phyloP scores from a whole-genome alignment of 495 filamentous ascomycete genomes.

The Terfezia boudieri region DNA sequence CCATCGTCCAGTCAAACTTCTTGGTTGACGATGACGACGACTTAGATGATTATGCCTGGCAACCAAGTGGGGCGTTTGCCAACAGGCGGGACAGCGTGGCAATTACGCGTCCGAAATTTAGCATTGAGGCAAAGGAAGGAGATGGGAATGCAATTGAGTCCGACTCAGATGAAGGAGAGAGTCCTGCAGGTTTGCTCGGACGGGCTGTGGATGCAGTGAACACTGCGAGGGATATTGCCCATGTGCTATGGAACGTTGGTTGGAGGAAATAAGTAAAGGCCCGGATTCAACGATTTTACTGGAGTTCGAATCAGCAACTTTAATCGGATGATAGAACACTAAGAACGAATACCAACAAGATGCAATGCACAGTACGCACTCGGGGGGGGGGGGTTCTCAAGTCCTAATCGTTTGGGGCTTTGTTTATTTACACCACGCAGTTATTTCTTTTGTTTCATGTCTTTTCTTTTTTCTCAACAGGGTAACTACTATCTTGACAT shows the following conservation, averaged over 20 bases:
- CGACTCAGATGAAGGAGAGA: constrained; percentile 27
- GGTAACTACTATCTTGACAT: no score
- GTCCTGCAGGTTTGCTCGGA: constrained; percentile 41
- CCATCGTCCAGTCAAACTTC: constrained; percentile 28
- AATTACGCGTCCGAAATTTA: constrained; percentile 5
- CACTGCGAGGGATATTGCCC: constrained; percentile 83
- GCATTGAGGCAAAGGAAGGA: neutral
- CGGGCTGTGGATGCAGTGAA: constrained; percentile 85
- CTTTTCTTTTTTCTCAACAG: no score
- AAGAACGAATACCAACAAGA: no score
- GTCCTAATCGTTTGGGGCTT: no score
- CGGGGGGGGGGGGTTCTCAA: no score
- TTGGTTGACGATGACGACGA: constrained; percentile 36
- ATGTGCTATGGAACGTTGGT: constrained; percentile 96
- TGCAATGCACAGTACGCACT: no score
- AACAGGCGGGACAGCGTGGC: constrained; percentile 20
- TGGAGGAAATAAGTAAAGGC: constrained; percentile 43
- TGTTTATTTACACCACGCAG: no score
- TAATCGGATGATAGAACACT: no score
- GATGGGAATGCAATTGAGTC: constrained; percentile 1
- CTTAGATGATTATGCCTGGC: constrained; percentile 31
- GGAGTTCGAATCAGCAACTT: neutral
- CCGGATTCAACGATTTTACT: neutral
- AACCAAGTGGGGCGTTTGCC: constrained; percentile 17
- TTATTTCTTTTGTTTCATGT: no score